Percentiles rank a stretch among this genome's conserved stretches.
Conservation (phyloP, 2,329 filamentous ascomycete species). For the Aspergillus eucalypticola region DNA sequence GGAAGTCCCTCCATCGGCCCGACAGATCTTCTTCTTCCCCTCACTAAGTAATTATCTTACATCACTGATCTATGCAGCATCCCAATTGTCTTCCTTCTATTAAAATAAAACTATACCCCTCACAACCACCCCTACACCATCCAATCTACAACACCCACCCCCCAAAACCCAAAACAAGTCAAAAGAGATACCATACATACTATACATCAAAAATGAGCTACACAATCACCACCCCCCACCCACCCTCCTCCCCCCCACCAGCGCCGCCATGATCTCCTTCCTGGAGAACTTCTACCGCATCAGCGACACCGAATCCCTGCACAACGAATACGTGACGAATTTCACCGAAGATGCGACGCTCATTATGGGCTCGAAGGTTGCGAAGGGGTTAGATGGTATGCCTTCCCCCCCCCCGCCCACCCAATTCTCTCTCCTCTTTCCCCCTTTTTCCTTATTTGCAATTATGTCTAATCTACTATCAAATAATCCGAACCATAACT, state of each 20-base stretch:
- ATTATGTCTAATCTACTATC: no score
- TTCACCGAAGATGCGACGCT: conserved; percentile 40
- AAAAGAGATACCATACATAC: no score
- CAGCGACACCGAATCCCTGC: conserved; percentile 37
- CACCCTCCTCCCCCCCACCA: conserved; percentile 28
- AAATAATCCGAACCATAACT: no score
- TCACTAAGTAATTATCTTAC: not conserved
- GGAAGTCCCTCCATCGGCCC: conserved; percentile 8
- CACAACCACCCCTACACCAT: not conserved
- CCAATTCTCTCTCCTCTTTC: conserved; percentile 1
- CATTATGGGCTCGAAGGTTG: conserved; percentile 41
- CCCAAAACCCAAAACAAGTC: no score
- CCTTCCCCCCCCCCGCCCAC: no score
- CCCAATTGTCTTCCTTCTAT: not conserved
- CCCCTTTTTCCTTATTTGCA: no score
- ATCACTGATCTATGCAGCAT: conserved; percentile 4
- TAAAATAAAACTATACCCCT: not conserved
- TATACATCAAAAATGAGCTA: conserved; percentile 31
- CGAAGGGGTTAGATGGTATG: conserved; percentile 34
- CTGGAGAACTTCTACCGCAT: conserved; percentile 39
- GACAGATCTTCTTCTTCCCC: no score
- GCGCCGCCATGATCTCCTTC: conserved; percentile 31
- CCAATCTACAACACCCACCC: not conserved
- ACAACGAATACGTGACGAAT: conserved; percentile 36
- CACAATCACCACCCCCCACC: conserved; percentile 29